phyloP scores from a whole-genome alignment of 345 rosid genomes.

The thale cress (Arabidopsis thaliana) region DNA sequence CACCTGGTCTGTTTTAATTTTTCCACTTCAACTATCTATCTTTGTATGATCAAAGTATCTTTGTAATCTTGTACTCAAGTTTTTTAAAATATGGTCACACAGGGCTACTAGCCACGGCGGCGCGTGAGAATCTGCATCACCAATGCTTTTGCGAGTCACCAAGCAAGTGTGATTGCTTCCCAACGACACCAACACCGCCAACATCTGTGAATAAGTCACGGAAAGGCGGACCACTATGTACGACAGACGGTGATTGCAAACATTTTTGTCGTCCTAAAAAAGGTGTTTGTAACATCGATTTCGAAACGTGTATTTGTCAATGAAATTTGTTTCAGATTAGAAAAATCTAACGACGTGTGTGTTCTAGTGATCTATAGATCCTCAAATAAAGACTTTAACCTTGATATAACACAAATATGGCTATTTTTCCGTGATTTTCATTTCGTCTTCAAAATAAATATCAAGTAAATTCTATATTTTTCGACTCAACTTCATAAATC shows the following conservation, averaged over 20 bases:
- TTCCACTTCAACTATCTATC: neutral
- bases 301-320: slow-evolving; percentile 10
- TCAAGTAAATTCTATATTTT: no score
- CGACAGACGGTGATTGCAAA: slow-evolving; percentile 7
- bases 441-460: neutral
- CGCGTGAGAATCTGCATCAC: neutral
- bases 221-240: slow-evolving; percentile 5
- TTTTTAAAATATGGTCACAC: neutral
- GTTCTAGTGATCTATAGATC: no score
- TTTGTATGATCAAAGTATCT: neutral
- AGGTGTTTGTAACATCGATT: slow-evolving; percentile 23
- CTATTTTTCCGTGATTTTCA: neutral
- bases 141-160: neutral
- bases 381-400: neutral
- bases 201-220: neutral
- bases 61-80: neutral
- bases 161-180: neutral
- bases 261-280: slow-evolving; percentile 15
- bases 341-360: neutral
- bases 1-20: slow-evolving; percentile 12
- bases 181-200: neutral
- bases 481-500: neutral
- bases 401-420: neutral
- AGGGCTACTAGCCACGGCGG: neutral
- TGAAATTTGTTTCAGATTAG: neutral